A percentile compares a stretch with the other conserved stretches of the same genome.
Conservation (phyloP, 257 asterid species). For the Paraleonurus japonicus region DNA sequence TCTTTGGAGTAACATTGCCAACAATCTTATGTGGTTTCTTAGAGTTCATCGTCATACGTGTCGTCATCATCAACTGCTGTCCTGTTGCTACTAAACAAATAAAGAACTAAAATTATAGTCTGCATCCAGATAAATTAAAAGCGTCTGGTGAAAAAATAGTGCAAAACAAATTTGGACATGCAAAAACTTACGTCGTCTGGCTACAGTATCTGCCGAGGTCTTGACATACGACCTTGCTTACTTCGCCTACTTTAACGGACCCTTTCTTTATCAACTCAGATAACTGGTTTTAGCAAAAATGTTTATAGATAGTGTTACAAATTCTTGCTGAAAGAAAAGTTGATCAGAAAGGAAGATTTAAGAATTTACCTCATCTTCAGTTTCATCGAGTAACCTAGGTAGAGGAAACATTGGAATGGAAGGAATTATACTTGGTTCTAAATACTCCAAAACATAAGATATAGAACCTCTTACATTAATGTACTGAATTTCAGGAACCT, state of each 20-base stretch:
- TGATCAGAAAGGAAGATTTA: slow-evolving; percentile 17
- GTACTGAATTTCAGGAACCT: background rate
- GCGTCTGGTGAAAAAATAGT: background rate
- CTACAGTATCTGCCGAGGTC: slow-evolving; percentile 67
- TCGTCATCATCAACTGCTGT: slow-evolving; percentile 33
- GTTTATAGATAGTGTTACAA: slow-evolving; percentile 8
- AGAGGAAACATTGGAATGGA: slow-evolving; percentile 12
- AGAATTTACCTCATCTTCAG: slow-evolving; percentile 80
- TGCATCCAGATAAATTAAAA: background rate
- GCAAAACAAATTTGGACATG: background rate
- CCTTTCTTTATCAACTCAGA: slow-evolving; percentile 79
- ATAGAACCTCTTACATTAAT: slow-evolving; percentile 3
- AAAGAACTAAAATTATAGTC: background rate
- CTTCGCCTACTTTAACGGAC: slow-evolving; percentile 63
- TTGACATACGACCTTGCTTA: slow-evolving; percentile 74
- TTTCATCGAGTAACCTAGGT: slow-evolving; percentile 84
- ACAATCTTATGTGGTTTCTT: slow-evolving; percentile 3
- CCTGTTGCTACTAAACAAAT: slow-evolving; percentile 30
- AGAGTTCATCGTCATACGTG: slow-evolving; percentile 43
- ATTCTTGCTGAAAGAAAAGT: background rate
- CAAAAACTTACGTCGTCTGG: slow-evolving; percentile 48
- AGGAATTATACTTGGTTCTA: background rate
- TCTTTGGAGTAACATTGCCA: slow-evolving; percentile 5
- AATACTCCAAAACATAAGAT: background rate
- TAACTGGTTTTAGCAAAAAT: slow-evolving; percentile 50